phyloP scores from a whole-genome alignment of 495 filamentous ascomycete genomes.

The Sordaria brevicollis region DNA sequence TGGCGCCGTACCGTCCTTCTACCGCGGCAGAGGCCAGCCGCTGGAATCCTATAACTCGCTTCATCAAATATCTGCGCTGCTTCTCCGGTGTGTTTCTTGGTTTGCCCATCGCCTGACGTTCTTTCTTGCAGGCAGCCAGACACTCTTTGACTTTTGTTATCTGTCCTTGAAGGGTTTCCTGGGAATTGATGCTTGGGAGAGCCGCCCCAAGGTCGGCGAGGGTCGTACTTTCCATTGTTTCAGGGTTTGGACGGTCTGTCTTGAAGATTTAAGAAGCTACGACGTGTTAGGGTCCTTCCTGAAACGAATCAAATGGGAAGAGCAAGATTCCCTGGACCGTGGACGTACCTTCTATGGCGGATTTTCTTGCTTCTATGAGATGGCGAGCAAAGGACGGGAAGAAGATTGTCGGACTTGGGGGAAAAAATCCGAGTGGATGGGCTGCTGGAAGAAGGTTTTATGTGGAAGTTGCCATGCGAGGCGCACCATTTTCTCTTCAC shows the following conservation, averaged over 20 bases:
- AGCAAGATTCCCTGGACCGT: background rate
- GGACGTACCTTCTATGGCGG: background rate
- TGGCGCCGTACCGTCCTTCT: conserved; percentile 30
- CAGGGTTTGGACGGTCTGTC: background rate
- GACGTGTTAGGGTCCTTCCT: background rate
- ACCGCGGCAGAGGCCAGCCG: background rate
- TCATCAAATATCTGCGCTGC: conserved; percentile 5
- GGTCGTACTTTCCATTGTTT: background rate
- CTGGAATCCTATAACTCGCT: conserved; percentile 2
- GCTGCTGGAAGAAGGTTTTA: background rate
- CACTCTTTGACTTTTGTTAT: conserved; percentile 33
- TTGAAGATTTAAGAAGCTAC: background rate
- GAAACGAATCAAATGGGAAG: background rate
- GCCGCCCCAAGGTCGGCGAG: background rate
- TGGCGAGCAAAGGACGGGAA: background rate
- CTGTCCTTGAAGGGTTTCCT: conserved; percentile 38
- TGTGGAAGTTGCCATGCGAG: background rate
- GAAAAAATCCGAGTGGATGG: background rate
- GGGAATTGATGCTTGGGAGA: background rate
- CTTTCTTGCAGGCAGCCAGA: conserved; percentile 21
- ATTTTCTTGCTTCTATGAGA: background rate
- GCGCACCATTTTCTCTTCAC: background rate
- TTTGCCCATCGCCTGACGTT: conserved; percentile 34
- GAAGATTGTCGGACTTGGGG: background rate
- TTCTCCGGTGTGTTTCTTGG: conserved; percentile 21